Evolutionary conservation across 164 flowering plant species (phyloP), one percentile per base, ranked within the genome.

Genomic region (Vitis amurensis): DNA sequence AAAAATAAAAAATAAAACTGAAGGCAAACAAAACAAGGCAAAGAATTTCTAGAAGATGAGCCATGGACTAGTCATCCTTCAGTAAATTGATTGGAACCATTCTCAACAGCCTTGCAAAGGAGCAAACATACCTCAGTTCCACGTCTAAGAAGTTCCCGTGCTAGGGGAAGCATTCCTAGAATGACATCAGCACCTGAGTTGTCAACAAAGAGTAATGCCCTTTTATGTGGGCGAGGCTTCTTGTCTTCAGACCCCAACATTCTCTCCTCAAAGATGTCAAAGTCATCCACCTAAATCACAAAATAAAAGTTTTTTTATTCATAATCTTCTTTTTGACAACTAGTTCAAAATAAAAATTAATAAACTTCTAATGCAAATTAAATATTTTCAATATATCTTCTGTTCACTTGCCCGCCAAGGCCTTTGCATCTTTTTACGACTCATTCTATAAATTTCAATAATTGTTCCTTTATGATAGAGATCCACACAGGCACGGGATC

Each of bases 401-500:
- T 13, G 68, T 72, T 61, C 67, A 82, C 89, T 78, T 79, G 79
- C 98, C 85, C 91, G 82, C 99, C 99, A 96, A 70, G 99, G 99
- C 72, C 99, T 83, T 68, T 87, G 97, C 99, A 93, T 93, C 80
- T 96, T 96, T 52, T 89, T 80, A 68, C 98, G 97, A 76, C 99
- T 96, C 99, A 96, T 93, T 68, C 97, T 87, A 71, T 96, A 96
- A 60, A 96, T 92, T 74, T 96, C 99, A 76, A 96, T 93, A 50
- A 93, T 96, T 27, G 97, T 96, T 65, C 99, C 99, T 74, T 93
- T 85, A 57, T 88, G 98, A 81, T 96, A 96, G 63, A 96, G 97
- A 77, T 96, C 99, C 74, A 96, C 98, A 79, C 99, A 96, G 29
- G 99, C 98, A 69, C 97, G 97, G 9, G 99, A 90, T 75, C 99